Percentiles rank a stretch among this genome's conserved stretches.
Evolutionary conservation across 305 asterid genomes (phyloP).

Genomic region (Solanum chacoense): DNA sequence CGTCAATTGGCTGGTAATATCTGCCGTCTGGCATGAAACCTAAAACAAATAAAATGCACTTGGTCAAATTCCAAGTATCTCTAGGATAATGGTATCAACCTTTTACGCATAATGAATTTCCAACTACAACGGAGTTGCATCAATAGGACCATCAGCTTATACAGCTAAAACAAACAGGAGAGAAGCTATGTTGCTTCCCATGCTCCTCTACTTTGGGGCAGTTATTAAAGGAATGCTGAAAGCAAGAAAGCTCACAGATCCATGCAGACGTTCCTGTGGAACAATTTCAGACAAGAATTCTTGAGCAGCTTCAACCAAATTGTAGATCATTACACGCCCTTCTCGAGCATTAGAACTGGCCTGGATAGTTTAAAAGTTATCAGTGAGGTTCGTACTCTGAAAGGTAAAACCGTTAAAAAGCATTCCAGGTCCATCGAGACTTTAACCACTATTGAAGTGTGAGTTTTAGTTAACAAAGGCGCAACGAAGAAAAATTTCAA

Average conservation of each 20-base stretch:
- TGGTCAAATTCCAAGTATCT: constrained; percentile 9
- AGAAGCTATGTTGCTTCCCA: not conserved
- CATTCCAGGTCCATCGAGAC: not conserved
- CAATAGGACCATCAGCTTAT: not conserved
- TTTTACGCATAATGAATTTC: not conserved
- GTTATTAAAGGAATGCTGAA: not conserved
- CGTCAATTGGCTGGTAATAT: constrained; percentile 29
- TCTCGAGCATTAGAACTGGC: constrained; percentile 93
- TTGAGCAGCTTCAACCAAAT: constrained; percentile 98
- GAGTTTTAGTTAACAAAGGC: not conserved
- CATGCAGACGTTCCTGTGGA: constrained; percentile 43
- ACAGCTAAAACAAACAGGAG: not conserved
- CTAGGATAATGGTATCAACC: not conserved
- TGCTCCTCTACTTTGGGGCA: not conserved
- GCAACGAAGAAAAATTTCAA: not conserved
- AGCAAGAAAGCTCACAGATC: constrained; percentile 38
- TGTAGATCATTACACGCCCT: constrained; percentile 98
- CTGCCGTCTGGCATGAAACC: constrained; percentile 31
- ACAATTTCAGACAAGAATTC: constrained; percentile 90
- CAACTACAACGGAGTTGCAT: not conserved
- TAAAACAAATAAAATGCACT: constrained; percentile 8
- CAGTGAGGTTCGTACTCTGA: not conserved
- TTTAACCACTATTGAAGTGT: not conserved
- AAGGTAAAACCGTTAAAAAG: not conserved
- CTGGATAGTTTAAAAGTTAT: constrained; percentile 25